phyloP scores from a whole-genome alignment of 2,329 filamentous ascomycete genomes.

The Diaporthe aspalathi region DNA sequence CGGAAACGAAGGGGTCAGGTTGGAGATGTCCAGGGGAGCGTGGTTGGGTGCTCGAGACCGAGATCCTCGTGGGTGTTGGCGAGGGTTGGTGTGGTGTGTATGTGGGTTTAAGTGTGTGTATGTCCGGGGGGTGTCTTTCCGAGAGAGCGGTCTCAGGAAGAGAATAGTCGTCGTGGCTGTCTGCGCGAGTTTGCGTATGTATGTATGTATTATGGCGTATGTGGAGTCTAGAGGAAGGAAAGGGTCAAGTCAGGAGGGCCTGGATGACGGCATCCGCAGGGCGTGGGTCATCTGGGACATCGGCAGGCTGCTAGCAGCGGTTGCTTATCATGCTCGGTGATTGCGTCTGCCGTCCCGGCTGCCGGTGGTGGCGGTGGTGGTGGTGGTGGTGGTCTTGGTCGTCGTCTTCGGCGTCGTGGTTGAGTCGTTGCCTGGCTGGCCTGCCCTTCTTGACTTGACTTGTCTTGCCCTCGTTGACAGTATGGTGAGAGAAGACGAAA shows the following conservation, averaged over 20 bases:
- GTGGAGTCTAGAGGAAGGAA: neutral
- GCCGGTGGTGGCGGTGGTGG: no score
- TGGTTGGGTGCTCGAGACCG: no score
- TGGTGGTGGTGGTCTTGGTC: no score
- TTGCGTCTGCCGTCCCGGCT: neutral
- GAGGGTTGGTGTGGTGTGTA: neutral
- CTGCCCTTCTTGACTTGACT: neutral
- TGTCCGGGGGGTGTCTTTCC: neutral
- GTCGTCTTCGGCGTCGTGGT: neutral
- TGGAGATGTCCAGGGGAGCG: neutral
- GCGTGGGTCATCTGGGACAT: conserved; percentile 28
- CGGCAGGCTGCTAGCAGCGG: conserved; percentile 22
- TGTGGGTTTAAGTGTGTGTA: no score
- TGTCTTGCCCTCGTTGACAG: neutral
- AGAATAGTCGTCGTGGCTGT: neutral
- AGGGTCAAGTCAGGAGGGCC: conserved; percentile 26
- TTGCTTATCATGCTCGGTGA: conserved; percentile 7
- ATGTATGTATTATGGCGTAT: neutral
- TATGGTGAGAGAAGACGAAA: neutral
- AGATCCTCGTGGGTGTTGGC: neutral
- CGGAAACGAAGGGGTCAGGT: conserved; percentile 27
- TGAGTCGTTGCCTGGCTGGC: neutral
- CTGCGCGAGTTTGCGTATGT: neutral
- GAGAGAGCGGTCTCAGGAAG: neutral
- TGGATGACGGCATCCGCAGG: conserved; percentile 37